Base-by-base conservation (phyloP, 805 yeast species). In the Kuraishia ogatae region DNA sequence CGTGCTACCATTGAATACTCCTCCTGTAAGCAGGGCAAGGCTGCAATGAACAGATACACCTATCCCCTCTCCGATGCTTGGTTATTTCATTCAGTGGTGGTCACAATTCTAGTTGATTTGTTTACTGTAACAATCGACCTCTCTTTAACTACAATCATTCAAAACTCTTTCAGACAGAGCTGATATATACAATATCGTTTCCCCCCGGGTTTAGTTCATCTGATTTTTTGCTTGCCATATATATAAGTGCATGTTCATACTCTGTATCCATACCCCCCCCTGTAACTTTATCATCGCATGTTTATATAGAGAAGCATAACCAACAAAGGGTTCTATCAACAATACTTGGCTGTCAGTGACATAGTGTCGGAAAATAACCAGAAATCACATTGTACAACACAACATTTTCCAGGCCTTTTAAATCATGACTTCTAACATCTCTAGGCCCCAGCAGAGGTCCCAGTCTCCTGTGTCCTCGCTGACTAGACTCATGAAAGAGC, bases 401-500 rank as follows among this genome's bases (percentile, higher is more conserved):
- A 15, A 35, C 43, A 35, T 35, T 15, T 15, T 15, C 43, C 43
- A 35, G 17, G 4, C 13, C n/a, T 35, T 3, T 35, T 35, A 17
- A 35, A 35, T 35, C 43, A 35, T 35, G 43, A 35, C 43, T 35
- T 35, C 43, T 17, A 35, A 35, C 17, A 8, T 35, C n/a, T 35
- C 43, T 15, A 35, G 43, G 13, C 43, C 43, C 13, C 50, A 21
- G 21, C 26, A 47, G 26, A 23, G 51, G 24, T 49, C 51, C 19
- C 47, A 52, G 29, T 49, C 57, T 22, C 58, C 58, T 20, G 56
- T 69, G 50, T 68, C 72, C 8, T 66, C 72, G 20, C 62, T 71
- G 54, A 69, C 74, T 11, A 64, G 65, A 55, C 61, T 71, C 54
- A 68, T 71, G 54, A 64, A 68, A 48, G 71, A 66, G 54, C 69